Conservation (phyloP, 179 eudicot genomes). For the Gypsophila paniculata region DNA sequence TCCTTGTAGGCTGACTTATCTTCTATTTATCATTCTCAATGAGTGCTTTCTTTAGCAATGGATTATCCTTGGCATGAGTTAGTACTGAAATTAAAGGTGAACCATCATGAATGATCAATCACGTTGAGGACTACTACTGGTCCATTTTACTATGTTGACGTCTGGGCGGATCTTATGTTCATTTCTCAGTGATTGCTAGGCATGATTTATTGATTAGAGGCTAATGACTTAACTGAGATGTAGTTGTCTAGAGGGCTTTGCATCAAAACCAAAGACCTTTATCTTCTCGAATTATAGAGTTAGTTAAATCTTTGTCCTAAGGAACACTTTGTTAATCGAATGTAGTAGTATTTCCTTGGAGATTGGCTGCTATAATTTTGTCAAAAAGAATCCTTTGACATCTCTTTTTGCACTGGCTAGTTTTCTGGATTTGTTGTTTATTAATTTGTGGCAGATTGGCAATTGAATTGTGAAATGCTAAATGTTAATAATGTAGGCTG, state of each 20-base stretch:
- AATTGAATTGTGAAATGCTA: conserved; percentile 6
- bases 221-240: not conserved
- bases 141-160: not conserved
- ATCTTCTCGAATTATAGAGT: not conserved
- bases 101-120: not conserved
- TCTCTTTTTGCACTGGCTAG: conserved; percentile 8
- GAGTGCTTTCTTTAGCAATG: not conserved
- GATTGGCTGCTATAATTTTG: not conserved
- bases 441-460: not conserved
- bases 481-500: not conserved
- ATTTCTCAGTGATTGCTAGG: not conserved
- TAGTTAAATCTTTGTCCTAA: not conserved
- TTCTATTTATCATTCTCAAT: not conserved
- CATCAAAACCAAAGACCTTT: not conserved
- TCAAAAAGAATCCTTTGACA: not conserved
- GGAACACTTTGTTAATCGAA: not conserved
- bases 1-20: not conserved
- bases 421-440: not conserved
- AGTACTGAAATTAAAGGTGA: not conserved
- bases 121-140: not conserved
- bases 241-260: not conserved
- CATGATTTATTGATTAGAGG: not conserved
- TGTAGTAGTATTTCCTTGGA: not conserved
- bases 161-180: not conserved
- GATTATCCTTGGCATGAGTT: not conserved